Evolutionary conservation across 192 early-diverging fungal genomes (phyloP).

Genomic region (Chytriomyces confervae): DNA sequence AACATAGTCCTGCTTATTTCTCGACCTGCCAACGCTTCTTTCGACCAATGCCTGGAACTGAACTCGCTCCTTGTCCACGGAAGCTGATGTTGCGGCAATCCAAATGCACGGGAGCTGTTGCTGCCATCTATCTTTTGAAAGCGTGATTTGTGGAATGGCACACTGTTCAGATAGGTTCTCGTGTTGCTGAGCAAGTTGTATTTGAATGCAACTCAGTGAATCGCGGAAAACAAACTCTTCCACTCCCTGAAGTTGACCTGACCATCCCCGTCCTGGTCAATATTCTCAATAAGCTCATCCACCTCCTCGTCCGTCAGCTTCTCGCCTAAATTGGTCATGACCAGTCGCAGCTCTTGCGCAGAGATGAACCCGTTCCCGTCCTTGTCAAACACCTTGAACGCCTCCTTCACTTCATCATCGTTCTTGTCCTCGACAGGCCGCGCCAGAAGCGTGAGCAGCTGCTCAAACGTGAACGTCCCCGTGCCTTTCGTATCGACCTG

Average conservation of each 20-base stretch:
- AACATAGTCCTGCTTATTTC: too few species aligned
- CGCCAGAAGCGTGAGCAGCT: conserved; percentile 94
- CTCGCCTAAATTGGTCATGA: conserved; percentile 94
- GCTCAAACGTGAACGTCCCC: conserved; percentile 92
- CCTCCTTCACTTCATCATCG: conserved; percentile 94
- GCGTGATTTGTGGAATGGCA: too few species aligned
- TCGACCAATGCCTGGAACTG: too few species aligned
- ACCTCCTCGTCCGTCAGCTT: conserved; percentile 81
- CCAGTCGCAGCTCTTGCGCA: conserved; percentile 86
- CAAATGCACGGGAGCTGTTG: too few species aligned
- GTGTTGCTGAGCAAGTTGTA: too few species aligned
- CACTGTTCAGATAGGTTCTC: too few species aligned
- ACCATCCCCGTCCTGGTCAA: conserved; percentile 84
- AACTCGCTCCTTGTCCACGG: too few species aligned
- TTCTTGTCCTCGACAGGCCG: conserved; percentile 87
- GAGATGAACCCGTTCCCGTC: conserved; percentile 93
- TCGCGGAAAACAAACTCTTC: too few species aligned
- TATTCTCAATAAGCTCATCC: conserved; percentile 64
- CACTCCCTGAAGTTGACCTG: conserved; percentile 89
- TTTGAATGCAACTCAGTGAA: too few species aligned
- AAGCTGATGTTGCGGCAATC: too few species aligned
- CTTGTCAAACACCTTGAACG: conserved; percentile 98
- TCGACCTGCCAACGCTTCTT: too few species aligned
- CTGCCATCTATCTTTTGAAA: too few species aligned
- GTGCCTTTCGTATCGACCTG: conserved; percentile 96